Conservation (phyloP, 2,329 filamentous ascomycete genomes). For the Pestalotiopsis sp. region DNA sequence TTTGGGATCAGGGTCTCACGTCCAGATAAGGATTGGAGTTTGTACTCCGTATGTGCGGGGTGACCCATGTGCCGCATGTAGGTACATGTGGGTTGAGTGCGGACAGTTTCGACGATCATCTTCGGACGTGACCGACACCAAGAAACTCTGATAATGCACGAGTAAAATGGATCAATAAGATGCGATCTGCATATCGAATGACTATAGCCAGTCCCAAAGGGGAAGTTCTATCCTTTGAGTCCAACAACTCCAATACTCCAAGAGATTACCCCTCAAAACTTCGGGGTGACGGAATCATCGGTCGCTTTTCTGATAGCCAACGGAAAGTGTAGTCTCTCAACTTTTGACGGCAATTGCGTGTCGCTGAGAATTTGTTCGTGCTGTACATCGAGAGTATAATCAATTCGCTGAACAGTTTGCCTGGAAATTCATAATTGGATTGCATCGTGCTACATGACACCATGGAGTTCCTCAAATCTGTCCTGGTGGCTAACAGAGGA, state of each 20-base stretch:
- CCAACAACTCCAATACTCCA: not conserved
- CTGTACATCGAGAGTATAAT: not conserved
- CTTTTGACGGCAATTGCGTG: not conserved
- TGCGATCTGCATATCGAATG: not conserved
- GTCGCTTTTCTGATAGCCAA: too few species aligned
- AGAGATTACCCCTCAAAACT: not conserved
- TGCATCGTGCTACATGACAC: not conserved
- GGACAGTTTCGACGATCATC: too few species aligned
- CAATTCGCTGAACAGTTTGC: not conserved
- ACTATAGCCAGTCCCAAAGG: not conserved
- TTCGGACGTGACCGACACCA: not conserved
- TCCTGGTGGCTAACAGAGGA: constrained; percentile 21
- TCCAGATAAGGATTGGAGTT: not conserved
- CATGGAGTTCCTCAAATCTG: constrained; percentile 7
- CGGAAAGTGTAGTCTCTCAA: not conserved
- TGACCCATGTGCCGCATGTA: not conserved
- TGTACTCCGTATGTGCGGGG: not conserved
- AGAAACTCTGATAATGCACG: not conserved
- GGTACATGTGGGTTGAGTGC: too few species aligned
- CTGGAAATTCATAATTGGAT: not conserved
- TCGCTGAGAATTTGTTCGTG: not conserved
- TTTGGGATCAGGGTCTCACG: not conserved
- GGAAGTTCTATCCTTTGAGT: not conserved
- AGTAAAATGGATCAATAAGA: not conserved
- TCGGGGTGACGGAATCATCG: too few species aligned